Percentiles rank a stretch among this genome's conserved stretches.
These are phyloP conservation scores for Chaetomiaceae sp. DNA, from an alignment of 2,329 filamentous ascomycete species.

Conservation along the genomic window DNA sequence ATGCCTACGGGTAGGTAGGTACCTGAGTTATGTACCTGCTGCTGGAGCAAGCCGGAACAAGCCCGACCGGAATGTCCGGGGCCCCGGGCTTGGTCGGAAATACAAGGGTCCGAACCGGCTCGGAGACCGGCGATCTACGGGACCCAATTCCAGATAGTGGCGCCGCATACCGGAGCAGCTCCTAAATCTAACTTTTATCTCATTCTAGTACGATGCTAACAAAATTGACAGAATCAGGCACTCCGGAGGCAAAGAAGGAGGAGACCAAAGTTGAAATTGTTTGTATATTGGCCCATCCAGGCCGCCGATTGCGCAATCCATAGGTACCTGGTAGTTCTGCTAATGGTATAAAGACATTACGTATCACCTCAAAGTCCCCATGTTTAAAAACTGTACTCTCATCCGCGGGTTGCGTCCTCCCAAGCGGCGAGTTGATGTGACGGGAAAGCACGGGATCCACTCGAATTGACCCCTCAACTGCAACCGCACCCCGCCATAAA, in stretches of 20 bases:
- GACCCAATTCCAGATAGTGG: background rate
- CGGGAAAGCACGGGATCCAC: slow-evolving; percentile 1
- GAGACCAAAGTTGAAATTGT: background rate
- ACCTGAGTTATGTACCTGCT: too few relatives aligned
- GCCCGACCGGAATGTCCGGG: background rate
- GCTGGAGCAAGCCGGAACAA: too few relatives aligned
- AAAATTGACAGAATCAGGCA: background rate
- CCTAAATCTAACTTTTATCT: background rate
- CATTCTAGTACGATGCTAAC: too few relatives aligned
- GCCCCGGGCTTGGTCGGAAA: background rate
- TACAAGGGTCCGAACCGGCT: background rate
- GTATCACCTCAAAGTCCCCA: too few relatives aligned
- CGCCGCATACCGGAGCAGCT: background rate
- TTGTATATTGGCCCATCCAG: background rate
- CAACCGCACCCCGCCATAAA: too few relatives aligned
- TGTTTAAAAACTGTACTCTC: too few relatives aligned
- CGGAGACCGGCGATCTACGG: slow-evolving; percentile 2
- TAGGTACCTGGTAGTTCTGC: background rate
- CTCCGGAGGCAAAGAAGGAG: background rate
- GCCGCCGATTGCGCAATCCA: slow-evolving; percentile 16
- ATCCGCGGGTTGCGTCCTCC: too few relatives aligned
- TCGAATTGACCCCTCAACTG: slow-evolving; percentile 7
- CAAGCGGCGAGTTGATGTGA: background rate
- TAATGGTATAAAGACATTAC: too few relatives aligned
- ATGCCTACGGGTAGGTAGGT: too few relatives aligned